Conservation (phyloP, 441 rosid species). For the Biscutella auriculata region DNA sequence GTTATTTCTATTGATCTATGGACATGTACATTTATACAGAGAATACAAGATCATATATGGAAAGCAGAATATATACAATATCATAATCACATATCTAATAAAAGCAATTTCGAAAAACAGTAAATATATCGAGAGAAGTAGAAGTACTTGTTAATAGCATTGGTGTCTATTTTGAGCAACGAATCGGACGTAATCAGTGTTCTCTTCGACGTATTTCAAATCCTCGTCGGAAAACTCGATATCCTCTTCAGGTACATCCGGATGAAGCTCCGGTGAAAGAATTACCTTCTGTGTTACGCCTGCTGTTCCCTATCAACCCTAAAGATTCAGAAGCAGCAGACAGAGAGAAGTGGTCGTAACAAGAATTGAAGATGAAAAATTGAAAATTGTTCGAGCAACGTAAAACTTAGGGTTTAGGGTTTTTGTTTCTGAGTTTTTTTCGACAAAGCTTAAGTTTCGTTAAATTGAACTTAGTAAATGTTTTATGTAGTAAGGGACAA, state of each 20-base stretch:
- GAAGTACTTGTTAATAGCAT: constrained; percentile 41
- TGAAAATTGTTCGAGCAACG: neutral
- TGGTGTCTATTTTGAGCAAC: constrained; percentile 53
- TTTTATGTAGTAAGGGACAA: too few relatives aligned
- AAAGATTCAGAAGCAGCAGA: neutral
- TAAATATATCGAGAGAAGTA: neutral
- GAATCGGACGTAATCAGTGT: constrained; percentile 47
- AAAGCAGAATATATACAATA: too few relatives aligned
- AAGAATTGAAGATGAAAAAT: neutral
- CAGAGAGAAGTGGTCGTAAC: neutral
- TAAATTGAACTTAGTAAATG: too few relatives aligned
- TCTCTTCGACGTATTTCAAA: constrained; percentile 41
- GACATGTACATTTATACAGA: too few relatives aligned
- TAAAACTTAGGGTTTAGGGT: constrained; percentile 17
- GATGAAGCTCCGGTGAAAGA: constrained; percentile 70
- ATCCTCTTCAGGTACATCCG: constrained; percentile 57
- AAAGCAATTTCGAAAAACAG: neutral
- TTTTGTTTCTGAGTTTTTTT: too few relatives aligned
- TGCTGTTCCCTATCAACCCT: constrained; percentile 26
- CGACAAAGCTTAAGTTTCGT: too few relatives aligned
- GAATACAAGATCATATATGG: too few relatives aligned
- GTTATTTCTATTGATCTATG: too few relatives aligned
- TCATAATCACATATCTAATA: too few relatives aligned
- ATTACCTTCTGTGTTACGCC: constrained; percentile 37
- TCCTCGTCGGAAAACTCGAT: constrained; percentile 71